These are phyloP conservation scores for Aquilaria malaccensis DNA, from an alignment of 345 rosid species.

Conservation along the genomic window DNA sequence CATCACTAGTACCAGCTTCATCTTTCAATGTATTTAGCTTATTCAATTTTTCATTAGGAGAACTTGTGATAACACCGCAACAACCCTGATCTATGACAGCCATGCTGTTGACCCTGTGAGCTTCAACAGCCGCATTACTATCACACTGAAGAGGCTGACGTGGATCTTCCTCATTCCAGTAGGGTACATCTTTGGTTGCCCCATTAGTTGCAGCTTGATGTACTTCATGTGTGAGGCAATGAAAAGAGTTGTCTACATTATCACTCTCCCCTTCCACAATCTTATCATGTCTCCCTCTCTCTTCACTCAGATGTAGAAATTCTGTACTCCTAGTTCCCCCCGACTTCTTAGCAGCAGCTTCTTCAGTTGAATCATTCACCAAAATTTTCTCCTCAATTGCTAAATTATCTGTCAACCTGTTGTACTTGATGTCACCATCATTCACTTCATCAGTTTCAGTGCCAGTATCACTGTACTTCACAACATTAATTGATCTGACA, in stretches of 20 bases:
- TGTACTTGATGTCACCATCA: constrained; percentile 14
- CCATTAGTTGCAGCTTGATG: no score
- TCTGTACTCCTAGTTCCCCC: constrained; percentile 11
- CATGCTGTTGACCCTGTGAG: constrained; percentile 13
- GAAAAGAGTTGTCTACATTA: constrained; percentile 19
- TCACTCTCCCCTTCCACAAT: constrained; percentile 10
- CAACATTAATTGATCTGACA: constrained; percentile 62
- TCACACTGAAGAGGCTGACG: not conserved
- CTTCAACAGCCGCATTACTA: not conserved
- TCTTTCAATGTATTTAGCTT: constrained; percentile 17
- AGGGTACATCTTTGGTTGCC: no score
- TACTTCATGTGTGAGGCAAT: constrained; percentile 20
- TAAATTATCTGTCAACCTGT: constrained; percentile 10
- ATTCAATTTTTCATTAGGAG: constrained; percentile 11
- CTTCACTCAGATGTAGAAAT: constrained; percentile 1
- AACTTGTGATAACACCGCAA: constrained; percentile 6
- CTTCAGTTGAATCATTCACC: constrained; percentile 14
- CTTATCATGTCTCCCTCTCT: constrained; percentile 11
- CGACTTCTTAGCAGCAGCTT: constrained; percentile 6
- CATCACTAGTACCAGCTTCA: constrained; percentile 17
- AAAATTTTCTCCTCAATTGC: constrained; percentile 18
- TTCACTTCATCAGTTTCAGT: constrained; percentile 17
- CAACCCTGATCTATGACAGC: constrained; percentile 14
- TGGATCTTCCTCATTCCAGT: constrained; percentile 1
- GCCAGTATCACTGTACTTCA: constrained; percentile 26